phyloP scores from a whole-genome alignment of 1,139 yeast genomes.

The Kodamaea fungicola region DNA sequence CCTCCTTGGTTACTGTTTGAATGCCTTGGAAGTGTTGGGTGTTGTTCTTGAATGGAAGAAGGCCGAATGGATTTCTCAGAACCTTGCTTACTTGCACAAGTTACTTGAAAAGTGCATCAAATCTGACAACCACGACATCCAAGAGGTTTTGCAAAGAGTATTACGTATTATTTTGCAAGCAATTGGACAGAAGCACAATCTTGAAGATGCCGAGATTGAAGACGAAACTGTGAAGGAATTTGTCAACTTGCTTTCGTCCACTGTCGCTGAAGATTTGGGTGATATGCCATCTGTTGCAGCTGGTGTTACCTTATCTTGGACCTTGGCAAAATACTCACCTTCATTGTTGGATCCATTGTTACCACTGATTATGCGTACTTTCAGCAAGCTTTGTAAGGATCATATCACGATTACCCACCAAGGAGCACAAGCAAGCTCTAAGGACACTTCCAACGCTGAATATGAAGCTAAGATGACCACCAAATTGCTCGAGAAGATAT shows the following conservation, averaged over 20 bases:
- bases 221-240: constrained; percentile 63
- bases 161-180: constrained; percentile 64
- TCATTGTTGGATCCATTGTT: constrained; percentile 69
- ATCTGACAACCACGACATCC: constrained; percentile 81
- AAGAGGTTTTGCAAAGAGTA: constrained; percentile 76
- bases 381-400: constrained; percentile 85
- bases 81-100: constrained; percentile 63
- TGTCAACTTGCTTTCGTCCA: constrained; percentile 56
- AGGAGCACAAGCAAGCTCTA: constrained; percentile 33
- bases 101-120: constrained; percentile 79
- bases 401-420: constrained; percentile 71
- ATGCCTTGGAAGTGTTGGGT: constrained; percentile 88
- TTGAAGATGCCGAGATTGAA: constrained; percentile 44
- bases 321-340: constrained; percentile 72
- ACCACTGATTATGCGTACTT: constrained; percentile 77
- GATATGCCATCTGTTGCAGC: constrained; percentile 85
- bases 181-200: constrained; percentile 23
- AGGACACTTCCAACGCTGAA: constrained; percentile 41
- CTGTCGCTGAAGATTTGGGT: constrained; percentile 80
- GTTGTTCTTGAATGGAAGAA: constrained; percentile 79
- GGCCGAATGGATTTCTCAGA: constrained; percentile 71
- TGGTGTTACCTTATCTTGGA: constrained; percentile 85
- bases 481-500: constrained; percentile 66
- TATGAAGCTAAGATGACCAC: constrained; percentile 79
- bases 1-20: constrained; percentile 72